Evolutionary conservation across 176 grass and related monocot genomes (phyloP), one percentile per base, ranked within the genome.

Genomic region (Melocanna baccifera): DNA sequence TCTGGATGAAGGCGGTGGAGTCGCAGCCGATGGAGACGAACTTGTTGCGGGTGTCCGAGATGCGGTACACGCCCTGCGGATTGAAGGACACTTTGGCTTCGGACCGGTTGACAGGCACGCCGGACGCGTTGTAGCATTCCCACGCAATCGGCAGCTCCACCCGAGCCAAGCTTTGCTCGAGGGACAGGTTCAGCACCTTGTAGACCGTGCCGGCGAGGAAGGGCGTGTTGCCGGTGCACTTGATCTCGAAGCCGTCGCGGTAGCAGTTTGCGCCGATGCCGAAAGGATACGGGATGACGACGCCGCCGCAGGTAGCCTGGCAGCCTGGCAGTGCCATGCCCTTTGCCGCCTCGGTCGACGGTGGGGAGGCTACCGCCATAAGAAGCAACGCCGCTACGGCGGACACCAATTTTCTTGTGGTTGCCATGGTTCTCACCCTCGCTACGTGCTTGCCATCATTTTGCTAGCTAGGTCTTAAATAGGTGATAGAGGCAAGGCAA

Each of bases 21-120:
- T 62, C 25, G 85, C 85, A 81, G 77, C 85, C 76, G 32, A 81
- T 13, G 69, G 65, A 11, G 43, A 62, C 20, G 56, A 87, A 71
- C 68, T 55, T 36, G 67, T 87, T 87, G 32, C 0, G 43, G 7
- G 12, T 20, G 67, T 30, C 29, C 29, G 85, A 81, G 69, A 87
- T 55, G 78, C 69, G 56, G 53, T 57, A 63, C 71, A 81, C 62
- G 34, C 39, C n/a, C 23, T 30, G 22, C 72, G 0, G 12, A 62
- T 67, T 41, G 28, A 57, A 68, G 9, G 1, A 9, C 45, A 46
- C 45, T 1, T 2, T 9, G 45, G 45, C 10, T 2, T 0, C 10
- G 45, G 1, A 12, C 8, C 1, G 12, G 45, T 11, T 11, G 45
- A 12, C 12, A 5, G 0, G 4, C 18, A 16, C 19, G 62, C 62